Base-by-base conservation (phyloP, 2,329 filamentous ascomycete genomes). In the Calonectria multiphialidica region DNA sequence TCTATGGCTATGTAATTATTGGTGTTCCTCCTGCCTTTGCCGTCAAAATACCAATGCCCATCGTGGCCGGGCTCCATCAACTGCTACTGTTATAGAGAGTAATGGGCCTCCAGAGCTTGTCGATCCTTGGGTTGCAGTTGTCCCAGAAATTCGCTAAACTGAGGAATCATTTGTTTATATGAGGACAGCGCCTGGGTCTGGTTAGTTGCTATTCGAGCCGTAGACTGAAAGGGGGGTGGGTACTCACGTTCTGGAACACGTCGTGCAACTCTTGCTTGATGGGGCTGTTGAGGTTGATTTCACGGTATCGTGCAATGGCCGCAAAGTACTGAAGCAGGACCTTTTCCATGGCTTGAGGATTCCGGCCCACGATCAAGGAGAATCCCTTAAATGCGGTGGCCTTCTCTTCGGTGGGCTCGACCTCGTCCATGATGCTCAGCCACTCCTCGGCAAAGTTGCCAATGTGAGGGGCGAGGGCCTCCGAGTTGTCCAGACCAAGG, bases 381-480 rank as follows among this genome's bases (percentile, higher is more conserved):
- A 99, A 98, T 0, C 97, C 97, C 79, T 95, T 92, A 82, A 98
- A 95, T 0, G 97, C 96, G 30, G 96, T 96, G 1, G 94, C 95
- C 86, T 99, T 99, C 84, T 99, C 97, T 72, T 98, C 94, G 2
- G 95, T 96, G 80, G 94, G 93, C 65, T 95, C 93, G 37, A 98
- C 93, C 74, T 95, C 94, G 72, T 91, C 90, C 90, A 99, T 97
- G 3, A 93, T 91, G 64, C 87, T 88, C 66, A 99, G 85, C 86
- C 98, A 98, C 42, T 94, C 91, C 42, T 93, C 91, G 0, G 96
- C 95, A 82, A 97, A 98, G 37, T 90, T 93, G 21, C 90, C 89
- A 45, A 99, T 90, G 73, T 95, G 93, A 1, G 95, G 93, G 1
- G 95, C 95, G 68, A 99, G 87, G 65, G 92, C 87, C 59, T 94